Evolutionary conservation across 2,329 filamentous ascomycete genomes (phyloP), one percentile per base, ranked within the genome.

Genomic region (Apiospora sp.): DNA sequence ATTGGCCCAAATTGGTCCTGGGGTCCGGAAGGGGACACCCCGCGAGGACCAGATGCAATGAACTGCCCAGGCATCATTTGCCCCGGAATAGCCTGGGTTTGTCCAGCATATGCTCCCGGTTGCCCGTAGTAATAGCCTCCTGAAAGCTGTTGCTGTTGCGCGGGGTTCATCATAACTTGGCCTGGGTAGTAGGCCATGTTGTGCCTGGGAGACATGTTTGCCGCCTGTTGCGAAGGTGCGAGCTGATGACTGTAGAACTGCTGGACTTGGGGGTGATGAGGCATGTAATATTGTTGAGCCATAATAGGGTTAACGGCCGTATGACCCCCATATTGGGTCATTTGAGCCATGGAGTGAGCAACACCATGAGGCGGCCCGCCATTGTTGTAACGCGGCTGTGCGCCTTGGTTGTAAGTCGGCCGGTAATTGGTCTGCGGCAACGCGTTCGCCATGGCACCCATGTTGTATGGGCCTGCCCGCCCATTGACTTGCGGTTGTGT

Each of bases 281-380:
- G 81, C 71, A 86, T 74, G 73, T 89, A 89, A 74, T 86, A 89
- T 34, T 83, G 83, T 68, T 86, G 86, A 24, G 78, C 80, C 30
- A 80, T 73, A 73, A 86, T 78, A 22, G 81, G 77, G n/a, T 77
- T 74, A 75, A 87, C 82, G 34, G 79, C 74, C 12, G 78, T 76
- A 72, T 84, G 84, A 0, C 79, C 79, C 16, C 80, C 78, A 72
- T 83, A 88, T 54, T 84, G 85, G 24, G 81, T 74, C 76, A 86
- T 82, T 51, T 81, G 83, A n/a, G 80, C 74, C 74, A 82, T 79
- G 37, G 79, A 41, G 34, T 70, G 82, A 71, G 85, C 80, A 76
- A 84, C 80, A 14, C 80, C 78, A n/a, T 82, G 79, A 27, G 84
- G 81, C 37, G 80, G 73, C 67, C 77, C 74, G 58, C 30, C 34